Base-by-base conservation (phyloP, 2,329 filamentous ascomycete genomes). In the Colletotrichum siamense region DNA sequence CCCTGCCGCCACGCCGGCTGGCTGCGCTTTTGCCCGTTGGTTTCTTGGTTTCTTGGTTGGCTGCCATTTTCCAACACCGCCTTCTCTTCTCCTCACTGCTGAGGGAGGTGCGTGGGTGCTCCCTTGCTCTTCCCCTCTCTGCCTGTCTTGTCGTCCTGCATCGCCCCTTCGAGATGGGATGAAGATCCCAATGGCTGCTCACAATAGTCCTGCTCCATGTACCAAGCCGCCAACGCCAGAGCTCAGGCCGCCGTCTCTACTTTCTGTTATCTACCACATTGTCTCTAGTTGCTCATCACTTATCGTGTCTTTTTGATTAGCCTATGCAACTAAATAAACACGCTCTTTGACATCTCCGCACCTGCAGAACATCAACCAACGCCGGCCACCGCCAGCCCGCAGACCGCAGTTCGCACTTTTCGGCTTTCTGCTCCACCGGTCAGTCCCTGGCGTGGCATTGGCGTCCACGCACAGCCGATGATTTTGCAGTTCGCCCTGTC, bases 1-100 rank as follows among this genome's bases (percentile, higher is more conserved):
- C 61, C 71, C 52, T 70, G 66, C 44, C 61, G 71, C 71, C 69
- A 76, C 59, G 64, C 32, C 74, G 55, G 73, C 57, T 68, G 63
- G 39, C 39, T 72, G 24, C 24, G 22, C 61, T 62, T 39, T 44
- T 32, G 34, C 55, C 13, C 30, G 39, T 67, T 73, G 7, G 73
- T 59, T 73, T 55, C 64, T 69, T 69, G 68, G 61, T 61, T 39
- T n/a, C 36, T 10, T 24, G 9, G 36, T 26, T 34, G 71, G 61
- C 24, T 59, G 30, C 44, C 44, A n/a, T 52, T 24, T 52, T 24
- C 67, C 22, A 39, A 39, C 18, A 24, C 59, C 59, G 28, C 65
- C 52, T 57, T 12, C 66, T 36, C 57, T 57, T 12, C 66, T 36
- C 57, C 71, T 74, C 34, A 49, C 24, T 52, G 57, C 52, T 61